A percentile compares a stretch with the other conserved stretches of the same genome.
Conservation (phyloP, 2,329 filamentous ascomycete genomes). For the Ascosphaera apis region DNA sequence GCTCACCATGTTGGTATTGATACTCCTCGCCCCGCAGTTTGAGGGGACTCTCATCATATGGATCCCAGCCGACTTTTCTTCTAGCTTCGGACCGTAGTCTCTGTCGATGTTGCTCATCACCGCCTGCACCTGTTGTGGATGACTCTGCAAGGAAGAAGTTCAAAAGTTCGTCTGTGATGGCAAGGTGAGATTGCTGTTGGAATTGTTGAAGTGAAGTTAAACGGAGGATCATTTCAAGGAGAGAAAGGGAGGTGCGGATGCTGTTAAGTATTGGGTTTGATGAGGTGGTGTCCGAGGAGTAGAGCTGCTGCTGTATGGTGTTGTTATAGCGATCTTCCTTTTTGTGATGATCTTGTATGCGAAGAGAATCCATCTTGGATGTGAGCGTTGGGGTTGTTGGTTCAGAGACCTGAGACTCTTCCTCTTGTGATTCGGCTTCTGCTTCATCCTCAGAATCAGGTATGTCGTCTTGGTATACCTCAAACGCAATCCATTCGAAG, state of each 20-base stretch:
- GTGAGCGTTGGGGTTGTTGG: not conserved
- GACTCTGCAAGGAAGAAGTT: constrained; percentile 64
- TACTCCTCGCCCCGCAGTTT: constrained; percentile 45
- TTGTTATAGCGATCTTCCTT: not conserved
- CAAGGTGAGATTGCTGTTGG: constrained; percentile 70
- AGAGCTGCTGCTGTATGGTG: not conserved
- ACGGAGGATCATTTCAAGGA: constrained; percentile 73
- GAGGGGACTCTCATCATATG: constrained; percentile 46
- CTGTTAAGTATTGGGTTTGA: constrained; percentile 27
- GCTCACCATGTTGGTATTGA: constrained; percentile 20
- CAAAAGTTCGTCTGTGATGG: constrained; percentile 70
- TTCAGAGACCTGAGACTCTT: not conserved
- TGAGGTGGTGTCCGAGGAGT: constrained; percentile 7
- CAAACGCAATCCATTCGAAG: constrained; percentile 75
- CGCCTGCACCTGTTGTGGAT: constrained; percentile 40
- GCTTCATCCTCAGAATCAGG: constrained; percentile 30
- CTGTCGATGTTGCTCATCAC: constrained; percentile 36
- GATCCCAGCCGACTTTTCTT: constrained; percentile 43
- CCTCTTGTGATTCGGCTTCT: constrained; percentile 4
- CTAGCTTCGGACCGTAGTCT: constrained; percentile 36
- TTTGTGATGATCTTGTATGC: not conserved
- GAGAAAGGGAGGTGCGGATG: constrained; percentile 47
- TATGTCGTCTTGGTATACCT: constrained; percentile 49
- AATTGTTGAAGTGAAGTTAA: constrained; percentile 77
- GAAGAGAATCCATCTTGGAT: not conserved